Evolutionary conservation across 805 yeast species (phyloP), one percentile per base, ranked within the genome.

Genomic region (Kluyveromyces dobzhanskii): DNA sequence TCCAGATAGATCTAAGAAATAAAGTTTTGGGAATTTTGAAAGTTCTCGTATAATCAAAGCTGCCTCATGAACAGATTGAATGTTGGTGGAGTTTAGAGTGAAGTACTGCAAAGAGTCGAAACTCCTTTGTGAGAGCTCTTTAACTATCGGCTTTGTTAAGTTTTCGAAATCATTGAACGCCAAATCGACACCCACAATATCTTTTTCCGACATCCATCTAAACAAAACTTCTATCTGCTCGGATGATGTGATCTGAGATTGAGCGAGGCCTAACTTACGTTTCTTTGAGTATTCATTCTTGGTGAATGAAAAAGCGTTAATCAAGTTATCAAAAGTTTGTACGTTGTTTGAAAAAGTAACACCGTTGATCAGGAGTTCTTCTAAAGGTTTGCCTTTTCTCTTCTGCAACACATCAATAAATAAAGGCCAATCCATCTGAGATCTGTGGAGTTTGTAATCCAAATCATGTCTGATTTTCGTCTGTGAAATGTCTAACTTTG

Each of bases 381-480:
- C 90, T 23, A 88, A 31, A 1, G 61, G 51, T 29, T 40, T 71
- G 3, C 92, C 90, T 30, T 80, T 80, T 45, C 95, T 66, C 14
- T 71, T 72, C 14, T 69, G 67, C 14, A 88, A 54, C 0, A 94
- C 79, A 10, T 84, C 81, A 3, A 78, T 75, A 41, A 90, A 71
- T 35, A 85, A 61, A 2, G 74, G 61, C 97, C 97, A 88, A 58
- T 88, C 87, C 80, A 80, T 78, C 40, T 76, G 79, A 2, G 85
- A 73, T 42, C 96, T 70, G 51, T 79, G 56, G n/a, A 54, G 56
- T 4, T 45, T 38, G 13, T 51, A 44, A 19, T 58, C 49, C 10
- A 60, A 42, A 27, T 66, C 71, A 2, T 63, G 41, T 42, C 59
- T 61, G 27, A 64, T 55, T 44, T 64, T 68, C 17, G 71, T 70